These are phyloP conservation scores for Chenopodium formosanum DNA, from an alignment of 148 eudicot species.

Conservation along the genomic window DNA sequence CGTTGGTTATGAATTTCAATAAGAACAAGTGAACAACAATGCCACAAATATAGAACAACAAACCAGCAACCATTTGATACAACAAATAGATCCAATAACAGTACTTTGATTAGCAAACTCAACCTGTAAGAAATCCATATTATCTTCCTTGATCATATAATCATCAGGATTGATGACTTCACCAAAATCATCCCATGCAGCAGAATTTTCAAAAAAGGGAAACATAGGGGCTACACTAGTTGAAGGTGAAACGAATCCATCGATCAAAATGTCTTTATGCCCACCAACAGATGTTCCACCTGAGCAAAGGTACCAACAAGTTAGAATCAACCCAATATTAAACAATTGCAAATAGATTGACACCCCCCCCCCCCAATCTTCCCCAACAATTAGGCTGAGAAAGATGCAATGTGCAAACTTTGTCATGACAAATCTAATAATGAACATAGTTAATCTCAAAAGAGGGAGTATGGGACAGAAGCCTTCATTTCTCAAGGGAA, in stretches of 20 bases:
- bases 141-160: slow-evolving; percentile 79
- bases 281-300: slow-evolving; percentile 49
- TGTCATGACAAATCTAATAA: not conserved
- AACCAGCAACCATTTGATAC: not conserved
- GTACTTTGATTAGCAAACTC: not conserved
- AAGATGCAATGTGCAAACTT: not conserved
- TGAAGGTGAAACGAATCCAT: slow-evolving; percentile 84
- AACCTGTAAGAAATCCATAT: slow-evolving; percentile 77
- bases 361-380: not conserved
- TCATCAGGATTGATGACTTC: slow-evolving; percentile 95
- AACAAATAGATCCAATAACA: not conserved
- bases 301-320: slow-evolving; percentile 32
- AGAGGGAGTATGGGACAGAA: too few relatives aligned
- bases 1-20: too few relatives aligned
- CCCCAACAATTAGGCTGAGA: not conserved
- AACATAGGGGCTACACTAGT: slow-evolving; percentile 92
- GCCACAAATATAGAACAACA: not conserved
- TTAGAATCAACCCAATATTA: not conserved
- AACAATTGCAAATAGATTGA: not conserved
- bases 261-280: slow-evolving; percentile 66
- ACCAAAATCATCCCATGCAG: slow-evolving; percentile 98
- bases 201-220: slow-evolving; percentile 60
- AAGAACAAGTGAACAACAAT: not conserved
- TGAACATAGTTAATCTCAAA: not conserved
- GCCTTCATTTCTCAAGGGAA: not conserved